Evolutionary conservation across 164 flowering plant species (phyloP).

Genomic region (Dillenia suffruticosa): DNA sequence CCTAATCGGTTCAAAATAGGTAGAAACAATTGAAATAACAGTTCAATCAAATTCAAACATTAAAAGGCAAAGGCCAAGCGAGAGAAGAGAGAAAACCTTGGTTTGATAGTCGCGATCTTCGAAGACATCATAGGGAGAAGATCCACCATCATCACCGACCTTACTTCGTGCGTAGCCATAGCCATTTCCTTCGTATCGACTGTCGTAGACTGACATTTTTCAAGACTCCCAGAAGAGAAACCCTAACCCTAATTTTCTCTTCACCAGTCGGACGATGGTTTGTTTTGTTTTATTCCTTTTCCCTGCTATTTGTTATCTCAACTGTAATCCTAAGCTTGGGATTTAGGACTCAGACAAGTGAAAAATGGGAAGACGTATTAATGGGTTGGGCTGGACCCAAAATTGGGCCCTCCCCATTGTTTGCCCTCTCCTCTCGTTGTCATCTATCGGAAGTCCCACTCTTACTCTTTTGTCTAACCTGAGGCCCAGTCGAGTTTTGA

Average conservation of each 20-base stretch:
- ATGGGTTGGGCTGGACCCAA: no score
- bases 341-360: no score
- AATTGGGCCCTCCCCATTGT: no score
- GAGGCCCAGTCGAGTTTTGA: no score
- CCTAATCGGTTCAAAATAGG: background rate
- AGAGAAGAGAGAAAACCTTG: constrained; percentile 15
- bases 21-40: background rate
- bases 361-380: no score
- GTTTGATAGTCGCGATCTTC: constrained; percentile 30
- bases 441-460: no score
- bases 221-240: constrained; percentile 1
- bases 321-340: no score
- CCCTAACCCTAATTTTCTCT: constrained; percentile 9
- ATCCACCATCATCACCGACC: constrained; percentile 21
- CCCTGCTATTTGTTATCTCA: no score
- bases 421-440: no score
- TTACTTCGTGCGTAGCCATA: constrained; percentile 3
- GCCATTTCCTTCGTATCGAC: constrained; percentile 12
- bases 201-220: constrained; percentile 16
- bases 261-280: no score
- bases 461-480: no score
- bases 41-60: background rate
- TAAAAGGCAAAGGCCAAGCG: background rate
- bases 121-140: constrained; percentile 30
- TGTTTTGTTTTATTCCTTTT: no score